phyloP scores from a whole-genome alignment of 1,284 basidiomycete species.

The Tilletia indica region DNA sequence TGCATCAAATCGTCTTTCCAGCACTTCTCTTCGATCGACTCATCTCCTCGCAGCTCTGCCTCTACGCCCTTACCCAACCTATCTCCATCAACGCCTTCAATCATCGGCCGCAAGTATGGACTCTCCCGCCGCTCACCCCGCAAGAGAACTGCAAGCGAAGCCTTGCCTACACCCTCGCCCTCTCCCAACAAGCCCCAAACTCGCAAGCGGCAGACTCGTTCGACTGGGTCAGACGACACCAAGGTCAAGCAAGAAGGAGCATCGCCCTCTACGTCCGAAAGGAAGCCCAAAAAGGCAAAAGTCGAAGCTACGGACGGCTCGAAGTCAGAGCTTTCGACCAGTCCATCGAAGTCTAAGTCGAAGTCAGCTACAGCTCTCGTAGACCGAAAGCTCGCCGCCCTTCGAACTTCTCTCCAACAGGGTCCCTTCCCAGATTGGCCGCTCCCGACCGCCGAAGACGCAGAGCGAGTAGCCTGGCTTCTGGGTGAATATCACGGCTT shows the following conservation, averaged over 20 bases:
- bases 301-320: not conserved
- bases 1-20: too few relatives aligned
- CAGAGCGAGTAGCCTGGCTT: conserved; percentile 41
- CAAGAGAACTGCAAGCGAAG: not conserved
- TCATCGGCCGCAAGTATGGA: not conserved
- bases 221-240: not conserved
- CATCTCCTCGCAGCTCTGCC: too few relatives aligned
- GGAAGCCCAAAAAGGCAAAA: conserved; percentile 27
- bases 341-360: conserved; percentile 5
- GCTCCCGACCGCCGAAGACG: conserved; percentile 38
- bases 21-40: too few relatives aligned
- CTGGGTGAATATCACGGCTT: conserved; percentile 46
- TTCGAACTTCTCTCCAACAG: conserved; percentile 31
- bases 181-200: conserved; percentile 11
- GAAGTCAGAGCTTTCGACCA: not conserved
- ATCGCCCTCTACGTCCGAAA: not conserved
- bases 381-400: conserved; percentile 37
- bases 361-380: conserved; percentile 4
- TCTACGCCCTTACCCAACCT: too few relatives aligned
- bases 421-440: conserved; percentile 41
- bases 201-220: not conserved
- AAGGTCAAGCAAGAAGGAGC: not conserved
- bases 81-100: too few relatives aligned
- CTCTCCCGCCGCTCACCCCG: not conserved
- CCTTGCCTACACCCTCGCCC: not conserved